Evolutionary conservation across 192 early-diverging fungal genomes (phyloP), one percentile per base, ranked within the genome.

Genomic region (Rhizophlyctis rosea): DNA sequence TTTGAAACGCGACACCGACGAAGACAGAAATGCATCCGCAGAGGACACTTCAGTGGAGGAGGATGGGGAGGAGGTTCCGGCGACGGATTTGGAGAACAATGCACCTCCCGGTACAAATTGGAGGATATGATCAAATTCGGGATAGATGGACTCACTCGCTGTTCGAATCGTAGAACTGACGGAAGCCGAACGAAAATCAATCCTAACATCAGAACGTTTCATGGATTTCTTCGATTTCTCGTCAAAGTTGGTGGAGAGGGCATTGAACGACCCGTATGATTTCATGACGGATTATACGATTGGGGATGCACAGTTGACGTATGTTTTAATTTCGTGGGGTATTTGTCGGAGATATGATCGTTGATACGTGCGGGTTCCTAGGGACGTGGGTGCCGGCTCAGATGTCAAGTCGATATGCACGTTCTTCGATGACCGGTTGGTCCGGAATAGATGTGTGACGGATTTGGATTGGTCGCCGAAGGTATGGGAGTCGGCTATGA

Each of bases 401-500:
- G 78, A 78, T 23, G 82, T 95, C 54, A 86, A 90, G 68, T 81
- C 83, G 47, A 67, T 87, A 16, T 75, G 78, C 56, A 70, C 80
- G 16, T 95, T 95, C 66, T 87, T 77, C 69, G 89, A 90, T 69
- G 94, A 97, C 54, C 77, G 83, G 34, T 90, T 85, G 87, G 80
- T 87, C 34, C 91, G 90, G 68, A 88, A 89, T 62, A 81, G 96
- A 28, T 86, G 90, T 0, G 91, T 99, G n/a, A 95, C 93, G 44
- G 93, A 95, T 60, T 73, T 97, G 21, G 81, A 84, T 34, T 99
- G 95, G 94, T 96, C 92, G 21, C 77, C 74, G 25, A 91, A 88
- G 79, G 89, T 90, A n/a, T n/a, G n/a, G n/a, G n/a, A 75, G n/a
- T n/a, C n/a, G n/a, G n/a, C n/a, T n/a, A n/a, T n/a, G n/a, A 32